Conservation (phyloP, 139 green algal genomes). For the Micractinium sp. region DNA sequence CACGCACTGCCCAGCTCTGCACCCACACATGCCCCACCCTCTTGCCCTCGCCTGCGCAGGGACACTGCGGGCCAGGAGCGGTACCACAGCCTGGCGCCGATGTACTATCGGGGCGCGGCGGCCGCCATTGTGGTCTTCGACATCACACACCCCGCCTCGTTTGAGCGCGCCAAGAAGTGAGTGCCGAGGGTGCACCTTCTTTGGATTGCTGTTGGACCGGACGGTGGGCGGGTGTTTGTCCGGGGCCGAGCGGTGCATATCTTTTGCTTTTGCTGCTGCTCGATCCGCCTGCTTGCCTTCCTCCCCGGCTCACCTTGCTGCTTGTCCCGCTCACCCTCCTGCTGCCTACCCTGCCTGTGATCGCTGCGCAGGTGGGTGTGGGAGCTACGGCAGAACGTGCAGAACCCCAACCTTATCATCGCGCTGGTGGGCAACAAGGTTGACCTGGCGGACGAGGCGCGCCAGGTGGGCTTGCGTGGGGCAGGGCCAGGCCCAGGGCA, state of each 20-base stretch:
- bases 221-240: too few species aligned
- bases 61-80: conserved; percentile 98
- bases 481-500: too few species aligned
- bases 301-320: neutral
- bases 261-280: neutral
- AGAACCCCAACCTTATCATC: conserved; percentile 95
- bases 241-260: too few species aligned
- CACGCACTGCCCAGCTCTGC: too few species aligned
- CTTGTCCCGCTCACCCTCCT: neutral
- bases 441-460: conserved; percentile 77
- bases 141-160: conserved; percentile 86
- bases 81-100: conserved; percentile 98
- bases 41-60: conserved; percentile 52
- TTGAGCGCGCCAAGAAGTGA: conserved; percentile 92
- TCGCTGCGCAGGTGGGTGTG: conserved; percentile 55
- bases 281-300: neutral
- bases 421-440: conserved; percentile 98
- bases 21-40: neutral
- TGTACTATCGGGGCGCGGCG: conserved; percentile 98
- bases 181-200: neutral
- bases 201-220: too few species aligned
- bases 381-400: conserved; percentile 72
- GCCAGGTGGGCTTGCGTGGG: conserved; percentile 44
- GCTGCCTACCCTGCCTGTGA: neutral
- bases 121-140: conserved; percentile 95